A percentile compares a stretch with the other conserved stretches of the same genome.
Conservation (phyloP, 2,329 filamentous ascomycete species). For the Ploettnerulaceae sp. region DNA sequence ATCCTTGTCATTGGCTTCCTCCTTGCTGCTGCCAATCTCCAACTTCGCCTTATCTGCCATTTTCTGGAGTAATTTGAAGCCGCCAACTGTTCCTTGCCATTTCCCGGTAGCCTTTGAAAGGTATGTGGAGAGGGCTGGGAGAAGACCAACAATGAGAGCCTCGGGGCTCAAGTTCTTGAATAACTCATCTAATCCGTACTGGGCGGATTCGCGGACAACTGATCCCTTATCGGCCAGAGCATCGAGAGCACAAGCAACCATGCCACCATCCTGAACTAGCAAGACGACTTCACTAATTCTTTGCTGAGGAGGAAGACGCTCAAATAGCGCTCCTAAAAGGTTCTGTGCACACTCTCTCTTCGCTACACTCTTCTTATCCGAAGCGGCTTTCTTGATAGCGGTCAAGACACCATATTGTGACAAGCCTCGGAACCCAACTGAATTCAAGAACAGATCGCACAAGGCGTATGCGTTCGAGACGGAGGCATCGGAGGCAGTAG, state of each 20-base stretch:
- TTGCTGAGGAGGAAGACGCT: conserved; percentile 76
- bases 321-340: conserved; percentile 86
- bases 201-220: conserved; percentile 83
- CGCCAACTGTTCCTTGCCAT: conserved; percentile 94
- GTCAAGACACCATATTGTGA: conserved; percentile 56
- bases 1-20: conserved; percentile 84
- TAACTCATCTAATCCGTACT: conserved; percentile 88
- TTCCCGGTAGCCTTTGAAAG: conserved; percentile 82
- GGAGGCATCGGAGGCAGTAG: conserved; percentile 49
- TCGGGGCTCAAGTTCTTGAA: conserved; percentile 77
- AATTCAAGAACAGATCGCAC: conserved; percentile 58
- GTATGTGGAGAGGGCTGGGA: conserved; percentile 72
- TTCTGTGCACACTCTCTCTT: conserved; percentile 91
- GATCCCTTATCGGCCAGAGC: conserved; percentile 83
- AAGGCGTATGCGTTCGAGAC: conserved; percentile 62
- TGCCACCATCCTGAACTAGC: conserved; percentile 70
- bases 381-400: conserved; percentile 69
- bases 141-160: conserved; percentile 73
- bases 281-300: conserved; percentile 77
- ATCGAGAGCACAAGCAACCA: conserved; percentile 73
- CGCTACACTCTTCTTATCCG: conserved; percentile 88
- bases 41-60: conserved; percentile 95
- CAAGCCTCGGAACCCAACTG: conserved; percentile 59
- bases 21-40: conserved; percentile 69
- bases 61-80: conserved; percentile 76